Evolutionary conservation across 176 grass and related monocot genomes (phyloP).

Genomic region (Eremochloa ophiuroides): DNA sequence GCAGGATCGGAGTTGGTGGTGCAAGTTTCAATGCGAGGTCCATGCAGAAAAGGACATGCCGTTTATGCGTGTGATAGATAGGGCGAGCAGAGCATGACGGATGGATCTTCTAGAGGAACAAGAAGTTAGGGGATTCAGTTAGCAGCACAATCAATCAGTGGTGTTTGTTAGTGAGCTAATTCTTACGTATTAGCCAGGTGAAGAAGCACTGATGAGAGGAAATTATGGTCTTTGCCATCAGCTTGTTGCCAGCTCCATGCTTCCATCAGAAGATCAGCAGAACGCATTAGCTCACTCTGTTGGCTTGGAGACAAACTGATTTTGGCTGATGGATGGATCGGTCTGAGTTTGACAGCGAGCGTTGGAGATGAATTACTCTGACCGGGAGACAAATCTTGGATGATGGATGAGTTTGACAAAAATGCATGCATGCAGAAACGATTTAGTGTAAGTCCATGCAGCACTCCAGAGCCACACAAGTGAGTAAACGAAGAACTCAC

Average conservation of each 20-base stretch:
- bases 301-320: background rate
- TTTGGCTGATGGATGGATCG: background rate
- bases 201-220: background rate
- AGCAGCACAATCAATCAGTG: conserved; percentile 4
- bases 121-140: background rate
- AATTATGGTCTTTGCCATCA: background rate
- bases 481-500: background rate
- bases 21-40: conserved; percentile 46
- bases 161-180: background rate
- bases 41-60: conserved; percentile 34
- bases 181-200: background rate
- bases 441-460: background rate
- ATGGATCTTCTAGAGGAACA: conserved; percentile 15
- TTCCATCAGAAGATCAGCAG: background rate
- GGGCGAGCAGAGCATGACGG: background rate
- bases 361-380: conserved; percentile 4
- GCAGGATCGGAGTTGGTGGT: background rate
- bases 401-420: conserved; percentile 18
- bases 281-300: background rate
- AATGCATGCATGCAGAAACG: background rate
- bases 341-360: background rate
- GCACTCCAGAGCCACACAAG: background rate
- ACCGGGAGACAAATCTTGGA: background rate
- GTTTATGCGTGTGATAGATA: background rate
- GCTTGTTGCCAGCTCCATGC: background rate